Evolutionary conservation across 352 stramenopile species (phyloP).

Genomic region (Globisporangium carolinianum): DNA sequence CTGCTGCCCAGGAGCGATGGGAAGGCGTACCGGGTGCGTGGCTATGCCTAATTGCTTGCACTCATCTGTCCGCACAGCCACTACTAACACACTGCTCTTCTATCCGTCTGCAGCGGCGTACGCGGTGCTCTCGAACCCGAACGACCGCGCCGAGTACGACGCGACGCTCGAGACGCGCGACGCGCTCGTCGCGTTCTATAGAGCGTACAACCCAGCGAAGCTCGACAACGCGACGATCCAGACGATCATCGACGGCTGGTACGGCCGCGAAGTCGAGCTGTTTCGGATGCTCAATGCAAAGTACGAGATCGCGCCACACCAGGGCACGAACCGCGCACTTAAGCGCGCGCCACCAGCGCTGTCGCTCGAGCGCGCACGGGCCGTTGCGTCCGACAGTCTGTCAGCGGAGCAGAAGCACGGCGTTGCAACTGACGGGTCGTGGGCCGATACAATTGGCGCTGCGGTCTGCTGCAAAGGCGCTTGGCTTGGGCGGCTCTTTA

Average conservation of each 20-base stretch:
- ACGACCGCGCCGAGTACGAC: conserved; percentile 74
- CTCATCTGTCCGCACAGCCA: background rate
- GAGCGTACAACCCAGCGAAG: conserved; percentile 77
- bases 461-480: conserved; percentile 67
- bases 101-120: conserved; percentile 33
- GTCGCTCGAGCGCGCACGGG: conserved; percentile 42
- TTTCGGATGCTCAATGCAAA: conserved; percentile 85
- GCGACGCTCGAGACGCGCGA: conserved; percentile 68
- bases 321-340: conserved; percentile 48
- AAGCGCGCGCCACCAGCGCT: conserved; percentile 36
- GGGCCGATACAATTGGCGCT: conserved; percentile 46
- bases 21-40: conserved; percentile 51
- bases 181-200: conserved; percentile 78
- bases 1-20: conserved; percentile 60
- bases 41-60: background rate
- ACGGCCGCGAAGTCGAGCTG: conserved; percentile 75
- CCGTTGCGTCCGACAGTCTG: conserved; percentile 57
- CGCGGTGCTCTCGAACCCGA: conserved; percentile 68
- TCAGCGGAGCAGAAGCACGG: conserved; percentile 49
- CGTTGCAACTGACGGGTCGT: conserved; percentile 42
- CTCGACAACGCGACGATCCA: conserved; percentile 81
- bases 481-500: conserved; percentile 36
- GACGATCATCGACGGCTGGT: conserved; percentile 84
- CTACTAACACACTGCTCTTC: background rate
- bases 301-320: conserved; percentile 77